Base-by-base conservation (phyloP, 257 asterid species). In the Echium plantagineum region DNA sequence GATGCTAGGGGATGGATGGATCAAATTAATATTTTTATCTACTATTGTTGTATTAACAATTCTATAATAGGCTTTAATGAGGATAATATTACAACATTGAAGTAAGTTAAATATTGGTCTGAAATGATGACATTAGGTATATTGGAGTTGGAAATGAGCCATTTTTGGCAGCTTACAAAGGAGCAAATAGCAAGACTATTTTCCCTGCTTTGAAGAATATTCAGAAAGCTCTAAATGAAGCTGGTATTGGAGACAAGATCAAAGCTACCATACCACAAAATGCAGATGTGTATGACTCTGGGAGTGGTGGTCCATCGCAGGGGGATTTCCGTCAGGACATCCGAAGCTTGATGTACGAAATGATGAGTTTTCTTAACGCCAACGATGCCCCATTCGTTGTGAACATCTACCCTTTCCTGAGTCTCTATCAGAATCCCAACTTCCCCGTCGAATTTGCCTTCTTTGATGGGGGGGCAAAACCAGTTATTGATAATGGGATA, bases 401-500 rank as follows among this genome's bases (percentile, higher is more conserved):
- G n/a, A 54, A 62, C 62, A 17, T 71, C 16, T 67, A 71, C 61
- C 80, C 80, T 3, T 60, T 68, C 9, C 22, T 56, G 9, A 16
- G 64, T 62, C 20, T 18, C 19, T 0, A 21, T 21, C 17, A 19
- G 7, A 9, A 15, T 8, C 2, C 65, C 19, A 59, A 52, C 58
- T 22, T 30, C 4, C 74, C 67, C 21, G 13, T 60, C 3, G 75
- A 76, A 2, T 55, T 69, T 15, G 63, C 57, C 0, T 76, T 72
- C 63, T 7, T 72, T 2, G 77, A 76, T 52, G 62, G 69, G 62
- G 59, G 60, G 13, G 66, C 73, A 2, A 64, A 22, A 2, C 57
- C n/a, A 5, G 22, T 76, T 22, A 12, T 8, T 0, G 68, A 72
- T 6, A 56, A 59, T 18, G 70, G 77, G 4, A 54, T 58, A 0